Percentiles rank a stretch among this genome's conserved stretches.
These are phyloP conservation scores for Polygonum maritimum DNA, from an alignment of 148 eudicot species.

Conservation along the genomic window DNA sequence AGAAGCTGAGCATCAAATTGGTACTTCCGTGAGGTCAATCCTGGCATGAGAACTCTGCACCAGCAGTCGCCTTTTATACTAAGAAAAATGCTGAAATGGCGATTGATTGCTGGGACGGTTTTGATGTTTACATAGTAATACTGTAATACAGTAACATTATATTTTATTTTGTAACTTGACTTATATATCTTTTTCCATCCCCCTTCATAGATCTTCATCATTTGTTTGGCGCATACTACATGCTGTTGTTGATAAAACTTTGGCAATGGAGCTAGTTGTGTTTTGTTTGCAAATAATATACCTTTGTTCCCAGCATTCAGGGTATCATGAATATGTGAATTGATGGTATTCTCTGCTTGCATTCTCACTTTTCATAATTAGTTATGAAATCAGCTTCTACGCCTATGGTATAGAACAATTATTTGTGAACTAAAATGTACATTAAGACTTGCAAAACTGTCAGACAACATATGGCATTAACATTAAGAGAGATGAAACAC, in stretches of 20 bases:
- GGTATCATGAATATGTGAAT: not conserved
- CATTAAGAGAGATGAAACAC: not conserved
- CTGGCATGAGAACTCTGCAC: constrained; percentile 17
- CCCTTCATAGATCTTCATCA: not conserved
- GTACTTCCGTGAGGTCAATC: constrained; percentile 23
- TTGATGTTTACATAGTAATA: not conserved
- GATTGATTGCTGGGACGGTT: not conserved
- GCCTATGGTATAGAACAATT: not conserved
- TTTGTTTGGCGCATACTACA: not conserved
- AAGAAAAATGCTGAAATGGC: constrained; percentile 5
- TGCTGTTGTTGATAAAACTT: not conserved
- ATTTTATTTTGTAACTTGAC: not conserved
- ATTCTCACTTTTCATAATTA: not conserved
- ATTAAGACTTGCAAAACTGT: not conserved
- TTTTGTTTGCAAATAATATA: not conserved
- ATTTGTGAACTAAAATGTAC: no score
- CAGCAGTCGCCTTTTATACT: not conserved
- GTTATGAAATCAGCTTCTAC: not conserved
- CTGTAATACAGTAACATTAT: not conserved
- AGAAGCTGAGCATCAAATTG: constrained; percentile 24
- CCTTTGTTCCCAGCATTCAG: not conserved
- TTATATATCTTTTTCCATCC: not conserved
- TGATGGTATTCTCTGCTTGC: not conserved
- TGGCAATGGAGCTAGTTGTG: not conserved
- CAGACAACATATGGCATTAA: not conserved